Evolutionary conservation across 169 alveolate species (phyloP), one percentile per base, ranked within the genome.

Genomic region (Toxoplasma gondii): DNA sequence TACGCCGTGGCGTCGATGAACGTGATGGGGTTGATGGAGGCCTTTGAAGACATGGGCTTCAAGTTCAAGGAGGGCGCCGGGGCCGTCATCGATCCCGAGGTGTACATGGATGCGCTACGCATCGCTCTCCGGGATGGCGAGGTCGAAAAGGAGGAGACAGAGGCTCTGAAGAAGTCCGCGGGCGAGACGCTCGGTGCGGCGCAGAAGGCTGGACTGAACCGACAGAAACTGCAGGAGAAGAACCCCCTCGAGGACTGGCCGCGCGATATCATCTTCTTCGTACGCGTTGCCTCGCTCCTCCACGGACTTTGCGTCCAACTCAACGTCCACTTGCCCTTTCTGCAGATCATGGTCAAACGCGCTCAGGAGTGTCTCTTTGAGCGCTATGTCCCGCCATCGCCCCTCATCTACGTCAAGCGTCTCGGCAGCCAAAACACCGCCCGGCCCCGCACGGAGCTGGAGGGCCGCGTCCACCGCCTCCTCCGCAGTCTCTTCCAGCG

Each of bases 41-140:
- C 98, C 12, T 97, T 97, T 58, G 98, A 97, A 78, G 98, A 97
- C 88, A 96, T 97, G 98, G 98, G 98, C 54, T 97, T 97, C 94
- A 83, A 94, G 83, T 97, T 97, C 92, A 96, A 95, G 74, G 96
- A 96, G 69, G 96, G 95, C 90, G 87, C 88, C 19, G 94, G 92
- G 29, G 95, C 82, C 41, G 95, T 96, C 12, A 93, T 95, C n/a
- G 98, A 97, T 86, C 98, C 98, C 0, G 98, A 97, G 95, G 96
- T 97, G 53, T 97, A 96, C 94, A 97, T 97, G 96, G 98, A 97
- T 64, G 98, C 97, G 43, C 82, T 97, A 74, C 95, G 97, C 81
- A 74, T 92, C 34, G 97, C 96, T 34, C 96, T 96, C 29, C 80
- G 83, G 94, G 83, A 92, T 43, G 94, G 94, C 88, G 94, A 92